Base-by-base conservation (phyloP, 192 early-diverging fungal genomes). In the Coemansia sp. region DNA sequence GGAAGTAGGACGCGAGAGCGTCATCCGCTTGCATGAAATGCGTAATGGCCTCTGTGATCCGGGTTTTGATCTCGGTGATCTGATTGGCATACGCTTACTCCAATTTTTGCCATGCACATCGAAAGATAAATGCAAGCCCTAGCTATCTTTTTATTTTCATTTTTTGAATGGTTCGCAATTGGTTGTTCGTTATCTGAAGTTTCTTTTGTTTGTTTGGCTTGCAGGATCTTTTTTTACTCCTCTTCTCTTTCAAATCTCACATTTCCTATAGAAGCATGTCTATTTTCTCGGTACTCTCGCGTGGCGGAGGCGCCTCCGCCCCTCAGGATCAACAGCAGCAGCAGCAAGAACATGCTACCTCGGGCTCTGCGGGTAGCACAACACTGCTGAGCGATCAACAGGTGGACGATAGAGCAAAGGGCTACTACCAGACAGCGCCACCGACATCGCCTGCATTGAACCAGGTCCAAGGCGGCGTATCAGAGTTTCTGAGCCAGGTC, bases 201-300 rank as follows among this genome's bases (percentile, higher is more conserved):
- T 44, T 62, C 20, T 29, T 29, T 7, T 29, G 22, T 27, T 53
- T 53, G 38, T 30, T 49, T 30, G 53, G 15, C 15, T 16, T 56
- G 27, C 30, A 15, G 50, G 50, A 22, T 13, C 53, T 29, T 56
- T 29, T 29, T 16, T 53, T 11, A 27, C 6, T 32, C 29, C 4
- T 7, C 24, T 53, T 53, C 10, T 7, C 18, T 18, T 22, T 49
- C 18, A 11, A 53, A 53, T 53, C 27, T 24, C 53, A 39, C 58
- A 37, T 39, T 22, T 39, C 4, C 58, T 20, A 55, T 30, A 59
- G 37, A 61, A 24, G 32, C 24, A 82, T 83, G 80, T 78, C 76
- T 37, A 78, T 83, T 35, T 83, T 83, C 44, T 83, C 80, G 2
- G 75, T 70, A 34, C 53, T 83, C 30, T 82, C 79, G 30, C 75